phyloP scores from a whole-genome alignment of 73 alveolate species.

The Tetrahymena thermophila region DNA sequence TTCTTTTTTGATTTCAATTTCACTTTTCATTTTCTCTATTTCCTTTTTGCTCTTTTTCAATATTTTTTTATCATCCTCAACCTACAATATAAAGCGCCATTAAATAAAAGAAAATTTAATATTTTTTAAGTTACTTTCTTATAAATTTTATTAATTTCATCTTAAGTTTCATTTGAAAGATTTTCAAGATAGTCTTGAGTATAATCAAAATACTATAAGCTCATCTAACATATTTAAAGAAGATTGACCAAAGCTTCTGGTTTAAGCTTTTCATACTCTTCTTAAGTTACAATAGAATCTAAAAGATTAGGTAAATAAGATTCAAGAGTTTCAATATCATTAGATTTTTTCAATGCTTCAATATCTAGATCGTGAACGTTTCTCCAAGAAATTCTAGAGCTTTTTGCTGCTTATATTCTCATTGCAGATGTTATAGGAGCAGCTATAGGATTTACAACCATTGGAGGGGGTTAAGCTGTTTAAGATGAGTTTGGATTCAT shows the following conservation, averaged over 20 bases:
- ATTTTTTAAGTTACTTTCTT: not conserved
- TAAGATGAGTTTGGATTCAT: not conserved
- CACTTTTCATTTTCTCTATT: not conserved
- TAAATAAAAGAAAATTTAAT: not conserved
- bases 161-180: not conserved
- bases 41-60: not conserved
- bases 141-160: not conserved
- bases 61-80: not conserved
- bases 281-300: not conserved
- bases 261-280: not conserved
- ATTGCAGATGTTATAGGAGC: not conserved
- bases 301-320: not conserved
- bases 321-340: not conserved
- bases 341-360: not conserved
- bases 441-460: not conserved
- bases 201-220: not conserved
- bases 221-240: not conserved
- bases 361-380: not conserved
- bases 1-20: not conserved
- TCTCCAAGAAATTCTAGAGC: not conserved
- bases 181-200: not conserved
- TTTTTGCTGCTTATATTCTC: not conserved
- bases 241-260: not conserved
- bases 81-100: not conserved
- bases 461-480: not conserved